Percentiles rank a stretch among this genome's conserved stretches.
Conservation (phyloP, 2,329 filamentous ascomycete genomes). For the Elsinoe ampelina region DNA sequence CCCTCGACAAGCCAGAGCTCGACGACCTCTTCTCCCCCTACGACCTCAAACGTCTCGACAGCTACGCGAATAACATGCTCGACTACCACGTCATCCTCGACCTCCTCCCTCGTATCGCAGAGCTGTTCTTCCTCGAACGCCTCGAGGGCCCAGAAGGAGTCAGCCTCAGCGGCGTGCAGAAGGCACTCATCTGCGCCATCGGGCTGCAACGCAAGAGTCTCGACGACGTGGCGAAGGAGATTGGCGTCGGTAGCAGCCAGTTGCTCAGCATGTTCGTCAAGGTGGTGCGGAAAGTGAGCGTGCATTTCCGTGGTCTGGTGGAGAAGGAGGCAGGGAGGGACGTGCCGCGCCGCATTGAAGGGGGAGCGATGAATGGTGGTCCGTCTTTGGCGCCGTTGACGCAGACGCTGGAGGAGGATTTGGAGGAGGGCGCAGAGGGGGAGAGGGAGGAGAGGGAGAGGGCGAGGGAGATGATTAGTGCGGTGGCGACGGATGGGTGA, state of each 20-base stretch:
- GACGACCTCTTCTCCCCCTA: slow-evolving; percentile 76
- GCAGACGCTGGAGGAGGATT: slow-evolving; percentile 65
- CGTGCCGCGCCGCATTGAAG: slow-evolving; percentile 38
- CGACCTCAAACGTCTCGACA: slow-evolving; percentile 88
- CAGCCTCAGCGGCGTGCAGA: slow-evolving; percentile 71
- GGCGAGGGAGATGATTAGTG: slow-evolving; percentile 81
- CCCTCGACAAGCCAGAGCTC: slow-evolving; percentile 65
- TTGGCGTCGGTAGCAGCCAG: slow-evolving; percentile 65
- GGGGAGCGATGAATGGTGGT: slow-evolving; percentile 51
- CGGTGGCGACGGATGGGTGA: slow-evolving; percentile 78
- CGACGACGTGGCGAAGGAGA: slow-evolving; percentile 68
- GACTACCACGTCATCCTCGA: slow-evolving; percentile 98
- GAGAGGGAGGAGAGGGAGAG: slow-evolving; percentile 64
- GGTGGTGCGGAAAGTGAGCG: slow-evolving; percentile 77
- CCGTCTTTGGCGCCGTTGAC: slow-evolving; percentile 57
- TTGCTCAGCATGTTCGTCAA: slow-evolving; percentile 96
- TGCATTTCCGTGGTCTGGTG: slow-evolving; percentile 66
- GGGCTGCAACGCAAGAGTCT: slow-evolving; percentile 86
- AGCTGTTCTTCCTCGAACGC: slow-evolving; percentile 74
- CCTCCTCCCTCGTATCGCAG: slow-evolving; percentile 72
- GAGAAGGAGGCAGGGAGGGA: slow-evolving; percentile 52
- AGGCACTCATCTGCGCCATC: slow-evolving; percentile 77
- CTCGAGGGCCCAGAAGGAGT: slow-evolving; percentile 46
- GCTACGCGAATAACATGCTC: slow-evolving; percentile 92
- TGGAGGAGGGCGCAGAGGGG: slow-evolving; percentile 74